Conservation (phyloP, 139 green algal genomes). For the Picocystis salinarum region DNA sequence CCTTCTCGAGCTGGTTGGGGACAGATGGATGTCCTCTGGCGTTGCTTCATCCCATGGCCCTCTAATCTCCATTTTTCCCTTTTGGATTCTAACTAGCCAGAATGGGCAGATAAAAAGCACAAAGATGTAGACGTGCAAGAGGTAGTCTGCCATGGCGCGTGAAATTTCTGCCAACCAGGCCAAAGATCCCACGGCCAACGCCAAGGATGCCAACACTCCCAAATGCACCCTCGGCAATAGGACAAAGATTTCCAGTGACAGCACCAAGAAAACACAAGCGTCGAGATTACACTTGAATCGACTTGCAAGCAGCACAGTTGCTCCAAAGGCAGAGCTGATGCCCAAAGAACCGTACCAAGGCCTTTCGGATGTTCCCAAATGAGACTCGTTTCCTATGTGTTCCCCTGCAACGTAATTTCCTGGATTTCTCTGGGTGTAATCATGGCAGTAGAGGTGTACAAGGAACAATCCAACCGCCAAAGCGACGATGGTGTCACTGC, state of each 20-base stretch:
- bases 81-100: conserved; percentile 64
- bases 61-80: conserved; percentile 79
- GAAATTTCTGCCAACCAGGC: too few species aligned
- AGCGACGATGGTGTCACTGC: conserved; percentile 56
- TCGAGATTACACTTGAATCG: neutral
- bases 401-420: conserved; percentile 18
- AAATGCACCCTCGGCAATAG: conserved; percentile 33
- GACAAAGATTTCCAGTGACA: conserved; percentile 57
- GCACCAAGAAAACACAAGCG: conserved; percentile 24
- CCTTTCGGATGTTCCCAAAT: neutral
- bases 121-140: conserved; percentile 2
- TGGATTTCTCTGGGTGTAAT: too few species aligned
- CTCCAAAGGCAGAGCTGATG: neutral
- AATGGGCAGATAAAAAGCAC: conserved; percentile 41
- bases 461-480: conserved; percentile 29
- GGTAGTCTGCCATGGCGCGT: too few species aligned
- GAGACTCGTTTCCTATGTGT: neutral
- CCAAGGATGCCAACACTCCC: conserved; percentile 14
- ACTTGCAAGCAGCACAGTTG: too few species aligned
- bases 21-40: conserved; percentile 15
- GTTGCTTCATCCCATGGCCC: conserved; percentile 69
- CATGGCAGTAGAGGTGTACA: conserved; percentile 59
- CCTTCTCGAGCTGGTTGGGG: too few species aligned
- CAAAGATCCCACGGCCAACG: conserved; percentile 10
- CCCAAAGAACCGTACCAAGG: conserved; percentile 3